These are phyloP conservation scores for Chlorociboria aeruginascens DNA, from an alignment of 495 filamentous ascomycete genomes.

Conservation along the genomic window DNA sequence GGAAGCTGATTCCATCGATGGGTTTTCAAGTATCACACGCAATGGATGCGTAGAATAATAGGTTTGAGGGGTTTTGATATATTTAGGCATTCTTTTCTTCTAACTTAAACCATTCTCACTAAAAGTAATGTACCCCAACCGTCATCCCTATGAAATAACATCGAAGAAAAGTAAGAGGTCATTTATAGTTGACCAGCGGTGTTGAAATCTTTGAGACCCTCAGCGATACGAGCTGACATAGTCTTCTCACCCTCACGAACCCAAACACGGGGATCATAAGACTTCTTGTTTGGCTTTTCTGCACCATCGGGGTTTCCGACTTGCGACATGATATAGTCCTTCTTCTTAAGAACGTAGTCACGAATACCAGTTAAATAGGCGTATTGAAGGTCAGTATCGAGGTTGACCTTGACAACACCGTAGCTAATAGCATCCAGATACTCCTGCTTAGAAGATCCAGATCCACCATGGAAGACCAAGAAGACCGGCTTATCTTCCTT, in stretches of 20 bases:
- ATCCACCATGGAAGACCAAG: slow-evolving; percentile 98
- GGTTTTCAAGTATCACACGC: too few species aligned
- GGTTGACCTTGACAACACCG: slow-evolving; percentile 96
- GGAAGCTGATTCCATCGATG: too few species aligned
- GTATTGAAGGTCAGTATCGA: slow-evolving; percentile 83
- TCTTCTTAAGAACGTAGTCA: slow-evolving; percentile 87
- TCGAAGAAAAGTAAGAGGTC: background rate
- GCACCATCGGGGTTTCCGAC: slow-evolving; percentile 93
- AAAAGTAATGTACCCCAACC: background rate
- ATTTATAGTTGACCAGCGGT: slow-evolving; percentile 72
- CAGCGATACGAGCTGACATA: slow-evolving; percentile 71
- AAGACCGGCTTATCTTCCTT: slow-evolving; percentile 83
- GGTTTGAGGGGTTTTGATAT: too few species aligned
- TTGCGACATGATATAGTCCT: slow-evolving; percentile 76
- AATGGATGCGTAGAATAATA: too few species aligned
- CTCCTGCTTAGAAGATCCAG: slow-evolving; percentile 79
- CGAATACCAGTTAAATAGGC: slow-evolving; percentile 85
- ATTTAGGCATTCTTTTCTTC: background rate
- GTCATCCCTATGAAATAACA: background rate
- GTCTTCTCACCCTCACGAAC: slow-evolving; percentile 96
- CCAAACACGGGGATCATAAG: slow-evolving; percentile 40
- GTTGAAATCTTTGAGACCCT: slow-evolving; percentile 86
- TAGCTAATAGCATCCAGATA: slow-evolving; percentile 76
- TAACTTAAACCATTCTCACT: background rate
- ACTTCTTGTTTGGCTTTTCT: slow-evolving; percentile 99